Percentiles rank a stretch among this genome's conserved stretches.
phyloP scores from a whole-genome alignment of 2,329 filamentous ascomycete species.

The Epichloe scottii region DNA sequence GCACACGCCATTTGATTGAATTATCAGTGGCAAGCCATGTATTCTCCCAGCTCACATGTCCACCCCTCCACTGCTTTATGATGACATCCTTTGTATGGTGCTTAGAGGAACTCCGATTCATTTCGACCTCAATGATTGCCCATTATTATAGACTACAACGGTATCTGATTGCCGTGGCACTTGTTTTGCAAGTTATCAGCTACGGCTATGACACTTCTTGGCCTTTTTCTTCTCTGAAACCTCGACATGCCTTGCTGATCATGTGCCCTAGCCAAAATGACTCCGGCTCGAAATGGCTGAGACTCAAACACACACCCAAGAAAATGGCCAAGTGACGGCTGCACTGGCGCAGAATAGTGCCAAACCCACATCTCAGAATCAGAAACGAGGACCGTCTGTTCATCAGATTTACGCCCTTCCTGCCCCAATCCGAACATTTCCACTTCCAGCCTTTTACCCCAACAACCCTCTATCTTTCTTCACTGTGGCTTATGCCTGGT shows the following conservation, averaged over 20 bases:
- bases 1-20: not conserved
- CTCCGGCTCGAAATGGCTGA: slow-evolving; percentile 30
- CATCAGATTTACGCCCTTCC: slow-evolving; percentile 72
- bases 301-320: slow-evolving; percentile 15
- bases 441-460: slow-evolving; percentile 77
- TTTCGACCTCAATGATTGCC: slow-evolving; percentile 48
- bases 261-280: slow-evolving; percentile 33
- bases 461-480: slow-evolving; percentile 84
- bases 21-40: not conserved
- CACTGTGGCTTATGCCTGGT: slow-evolving; percentile 65
- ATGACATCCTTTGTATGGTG: slow-evolving; percentile 47
- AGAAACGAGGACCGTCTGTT: slow-evolving; percentile 31
- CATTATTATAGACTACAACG: slow-evolving; percentile 82
- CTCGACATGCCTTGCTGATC: not conserved
- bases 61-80: slow-evolving; percentile 26
- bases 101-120: slow-evolving; percentile 45
- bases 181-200: slow-evolving; percentile 2
- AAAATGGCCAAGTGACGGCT: slow-evolving; percentile 7
- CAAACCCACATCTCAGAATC: slow-evolving; percentile 13
- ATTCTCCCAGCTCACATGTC: not conserved
- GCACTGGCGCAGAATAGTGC: slow-evolving; percentile 8
- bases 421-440: slow-evolving; percentile 68
- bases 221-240: not conserved
- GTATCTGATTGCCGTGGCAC: slow-evolving; percentile 64
- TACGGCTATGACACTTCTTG: not conserved